These are phyloP conservation scores for Beta lomatogona DNA, from an alignment of 179 eudicot species.

Conservation along the genomic window DNA sequence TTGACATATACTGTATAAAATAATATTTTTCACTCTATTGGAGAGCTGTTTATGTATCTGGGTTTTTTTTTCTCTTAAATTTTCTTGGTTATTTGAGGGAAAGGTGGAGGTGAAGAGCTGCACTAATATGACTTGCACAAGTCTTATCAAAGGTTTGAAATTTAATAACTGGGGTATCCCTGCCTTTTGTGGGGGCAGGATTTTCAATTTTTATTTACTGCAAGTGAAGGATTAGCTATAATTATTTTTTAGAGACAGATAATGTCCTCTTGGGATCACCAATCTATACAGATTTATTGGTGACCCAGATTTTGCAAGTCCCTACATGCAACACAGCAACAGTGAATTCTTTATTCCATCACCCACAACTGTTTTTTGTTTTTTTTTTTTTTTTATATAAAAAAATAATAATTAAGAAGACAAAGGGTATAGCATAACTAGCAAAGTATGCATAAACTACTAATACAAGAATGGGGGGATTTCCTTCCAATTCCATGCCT, in stretches of 20 bases:
- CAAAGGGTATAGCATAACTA: neutral
- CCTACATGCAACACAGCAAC: slow-evolving; percentile 27
- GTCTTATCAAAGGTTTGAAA: slow-evolving; percentile 52
- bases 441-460: neutral
- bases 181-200: slow-evolving; percentile 22
- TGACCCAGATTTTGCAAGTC: slow-evolving; percentile 33
- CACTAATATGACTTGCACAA: slow-evolving; percentile 35
- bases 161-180: slow-evolving; percentile 55
- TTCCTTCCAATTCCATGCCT: too few species aligned
- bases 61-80: too few species aligned
- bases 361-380: neutral
- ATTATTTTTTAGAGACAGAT: slow-evolving; percentile 21
- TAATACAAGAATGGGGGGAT: too few species aligned
- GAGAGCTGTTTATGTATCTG: neutral
- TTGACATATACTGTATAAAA: too few species aligned
- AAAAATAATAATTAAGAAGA: neutral
- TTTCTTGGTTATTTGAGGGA: too few species aligned
- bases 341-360: slow-evolving; percentile 16
- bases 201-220: neutral
- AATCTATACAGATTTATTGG: slow-evolving; percentile 31
- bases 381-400: neutral
- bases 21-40: neutral
- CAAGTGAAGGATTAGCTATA: neutral
- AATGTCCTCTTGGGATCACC: slow-evolving; percentile 35
- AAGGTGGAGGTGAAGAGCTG: too few species aligned